Evolutionary conservation across 352 stramenopile genomes (phyloP), one percentile per base, ranked within the genome.

Genomic region (Pythium sukuiense): DNA sequence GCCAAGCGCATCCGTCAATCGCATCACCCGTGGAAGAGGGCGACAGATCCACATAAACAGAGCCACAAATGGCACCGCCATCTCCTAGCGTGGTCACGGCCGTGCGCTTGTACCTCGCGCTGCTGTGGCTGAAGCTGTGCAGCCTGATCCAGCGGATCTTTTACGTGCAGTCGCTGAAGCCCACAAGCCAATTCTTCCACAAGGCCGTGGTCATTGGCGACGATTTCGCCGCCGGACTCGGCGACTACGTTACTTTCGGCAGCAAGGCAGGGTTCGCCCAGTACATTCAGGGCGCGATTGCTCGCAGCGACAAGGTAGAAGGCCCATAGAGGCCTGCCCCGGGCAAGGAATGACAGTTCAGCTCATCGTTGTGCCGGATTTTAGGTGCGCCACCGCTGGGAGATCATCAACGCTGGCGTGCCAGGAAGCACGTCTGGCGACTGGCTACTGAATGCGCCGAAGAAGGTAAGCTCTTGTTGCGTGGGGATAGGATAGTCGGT

Each of bases 191-290:
- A 67, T 95, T 87, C 59, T 83, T 85, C 55, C 87, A 95, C 72
- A 95, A 95, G 64, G 73, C 89, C 45, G 82, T 93, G 58, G 70
- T 95, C 61, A 88, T 95, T 63, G 87, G 85, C 37, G 87, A 95
- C 61, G 87, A 92, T 70, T 95, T 95, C 63, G 87, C 85, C 35
- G 85, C 87, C 3, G 87, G 85, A 3, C 62, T 92, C 33, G 85
- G 87, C 55, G 87, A 95, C 70, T 92, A 88, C 61, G 68, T 95
- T 54, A 89, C 80, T 8, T 70, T 93, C 43, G 74, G 71, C 30
- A 74, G 58, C 27, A 55, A 67, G 24, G 83, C 73, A 0, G 85
- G 83, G 7, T 67, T 93, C 33, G 74, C 85, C 12, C 59, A 76
- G 39, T 78, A 92, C 67, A 74, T 95, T n/a, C 67, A 76, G 45